Base-by-base conservation (phyloP, 768 basidiomycete species). In the Sistotremastrum niveocremeum region DNA sequence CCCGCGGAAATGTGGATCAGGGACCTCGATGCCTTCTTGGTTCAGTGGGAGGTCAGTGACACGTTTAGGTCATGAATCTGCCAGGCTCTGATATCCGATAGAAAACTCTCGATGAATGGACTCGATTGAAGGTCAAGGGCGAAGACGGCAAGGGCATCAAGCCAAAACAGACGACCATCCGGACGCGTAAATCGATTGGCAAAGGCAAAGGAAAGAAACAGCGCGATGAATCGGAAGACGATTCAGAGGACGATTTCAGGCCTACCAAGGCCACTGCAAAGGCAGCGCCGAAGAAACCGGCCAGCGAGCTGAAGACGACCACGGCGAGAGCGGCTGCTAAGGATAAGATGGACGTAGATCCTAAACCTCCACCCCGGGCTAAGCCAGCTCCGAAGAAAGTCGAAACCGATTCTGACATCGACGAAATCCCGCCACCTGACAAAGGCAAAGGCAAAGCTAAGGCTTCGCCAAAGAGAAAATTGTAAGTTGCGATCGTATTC, bases 1-100 rank as follows among this genome's bases (percentile, higher is more conserved):
- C 87, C 90, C 0, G 78, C 76, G 49, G 76, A 84, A 51, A 67
- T 99, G 51, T 99, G 94, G 94, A 85, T 89, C 55, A 66, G 69
- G 6, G 94, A 99, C 56, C 68, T 99, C 11, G 88, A 95, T 53
- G 65, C 60, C 35, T 93, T 98, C 71, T 60, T 89, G 37, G 71
- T 63, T 31, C 79, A 84, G 59, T 97, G 90, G 90, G 73, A 84
- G 64, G 93, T 85, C 52, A 51, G 82, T 67, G 8, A 47, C 36
- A 9, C 11, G 11, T 37, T 12, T 43, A 44, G 34, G 34, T 20
- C 29, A 4, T 31, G 4, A 1, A 29, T 38, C 7, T 35, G 7
- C 28, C 7, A 8, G 5, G 37, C 28, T 52, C 49, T 53, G 34
- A 48, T 30, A 8, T 45, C 11, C 7, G 31, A 20, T 42, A 73